Evolutionary conservation across 2,329 filamentous ascomycete species (phyloP).

Genomic region (Paecilomyces sp.): DNA sequence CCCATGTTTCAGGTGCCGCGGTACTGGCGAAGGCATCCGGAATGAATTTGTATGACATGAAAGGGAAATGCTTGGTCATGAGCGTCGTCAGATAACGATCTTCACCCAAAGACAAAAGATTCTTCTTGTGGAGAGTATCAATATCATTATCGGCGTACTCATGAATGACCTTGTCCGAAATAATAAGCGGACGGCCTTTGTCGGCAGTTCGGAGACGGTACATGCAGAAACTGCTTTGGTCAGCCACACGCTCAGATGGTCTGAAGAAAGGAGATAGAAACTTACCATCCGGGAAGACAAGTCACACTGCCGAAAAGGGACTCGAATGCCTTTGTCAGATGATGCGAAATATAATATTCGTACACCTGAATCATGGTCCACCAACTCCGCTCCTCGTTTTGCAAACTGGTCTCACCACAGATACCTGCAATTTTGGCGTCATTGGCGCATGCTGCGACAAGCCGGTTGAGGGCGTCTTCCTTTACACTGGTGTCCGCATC

Average conservation of each 20-base stretch:
- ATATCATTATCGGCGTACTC: constrained; percentile 87
- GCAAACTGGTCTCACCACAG: constrained; percentile 90
- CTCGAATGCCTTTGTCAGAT: constrained; percentile 94
- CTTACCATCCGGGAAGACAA: constrained; percentile 97
- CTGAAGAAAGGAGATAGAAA: constrained; percentile 15
- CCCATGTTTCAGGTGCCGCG: constrained; percentile 89
- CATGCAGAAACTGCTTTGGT: constrained; percentile 80
- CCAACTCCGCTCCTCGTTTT: constrained; percentile 93
- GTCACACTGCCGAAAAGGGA: constrained; percentile 96
- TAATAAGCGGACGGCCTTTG: constrained; percentile 88
- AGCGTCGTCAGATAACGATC: constrained; percentile 95
- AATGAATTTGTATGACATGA: constrained; percentile 94
- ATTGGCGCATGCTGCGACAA: constrained; percentile 87
- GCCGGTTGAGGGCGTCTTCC: constrained; percentile 84
- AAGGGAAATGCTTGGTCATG: constrained; percentile 96
- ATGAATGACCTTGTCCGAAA: constrained; percentile 76
- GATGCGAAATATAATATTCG: constrained; percentile 98
- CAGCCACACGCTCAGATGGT: constrained; percentile 20
- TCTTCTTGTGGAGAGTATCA: constrained; percentile 93
- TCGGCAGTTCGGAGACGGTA: constrained; percentile 92
- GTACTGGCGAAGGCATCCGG: constrained; percentile 89
- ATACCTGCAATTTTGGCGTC: constrained; percentile 96
- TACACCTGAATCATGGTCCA: constrained; percentile 99
- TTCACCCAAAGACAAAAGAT: constrained; percentile 85
- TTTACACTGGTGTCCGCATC: constrained; percentile 93